Percentiles rank a stretch among this genome's conserved stretches.
Evolutionary conservation across 352 stramenopile genomes (phyloP).

Genomic region (Plasmopara muralis): DNA sequence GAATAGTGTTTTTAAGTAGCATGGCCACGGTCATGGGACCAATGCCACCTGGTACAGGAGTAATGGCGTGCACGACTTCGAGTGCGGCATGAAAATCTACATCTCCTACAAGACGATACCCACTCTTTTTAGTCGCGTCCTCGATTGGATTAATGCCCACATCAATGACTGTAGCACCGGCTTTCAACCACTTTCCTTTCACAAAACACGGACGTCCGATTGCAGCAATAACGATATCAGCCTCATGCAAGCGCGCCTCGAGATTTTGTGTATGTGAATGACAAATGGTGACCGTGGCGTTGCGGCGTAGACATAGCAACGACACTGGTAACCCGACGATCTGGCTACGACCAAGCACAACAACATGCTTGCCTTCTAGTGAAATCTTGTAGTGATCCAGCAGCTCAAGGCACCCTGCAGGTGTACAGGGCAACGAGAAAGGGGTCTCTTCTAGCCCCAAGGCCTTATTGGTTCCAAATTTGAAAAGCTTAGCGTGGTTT

Average conservation of each 20-base stretch:
- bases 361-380: slow-evolving; percentile 92
- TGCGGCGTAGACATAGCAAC: slow-evolving; percentile 90
- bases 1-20: slow-evolving; percentile 82
- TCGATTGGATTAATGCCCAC: slow-evolving; percentile 98
- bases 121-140: slow-evolving; percentile 55
- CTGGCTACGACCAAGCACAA: slow-evolving; percentile 96
- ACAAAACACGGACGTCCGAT: slow-evolving; percentile 93
- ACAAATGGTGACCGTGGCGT: slow-evolving; percentile 97
- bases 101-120: slow-evolving; percentile 96
- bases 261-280: slow-evolving; percentile 94
- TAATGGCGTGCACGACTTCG: slow-evolving; percentile 91
- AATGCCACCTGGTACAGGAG: slow-evolving; percentile 93
- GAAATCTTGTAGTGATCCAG: slow-evolving; percentile 86
- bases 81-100: slow-evolving; percentile 89
- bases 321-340: slow-evolving; percentile 97
- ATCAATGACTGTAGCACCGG: slow-evolving; percentile 96
- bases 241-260: slow-evolving; percentile 56
- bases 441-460: slow-evolving; percentile 44
- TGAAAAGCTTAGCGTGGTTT: slow-evolving; percentile 93
- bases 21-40: slow-evolving; percentile 98
- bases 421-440: slow-evolving; percentile 93
- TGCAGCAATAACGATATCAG: slow-evolving; percentile 97
- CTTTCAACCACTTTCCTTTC: slow-evolving; percentile 94
- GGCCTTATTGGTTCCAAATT: slow-evolving; percentile 49
- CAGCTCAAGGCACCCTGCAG: slow-evolving; percentile 94